Base-by-base conservation (phyloP, 257 asterid genomes). In the Ilex asprella region DNA sequence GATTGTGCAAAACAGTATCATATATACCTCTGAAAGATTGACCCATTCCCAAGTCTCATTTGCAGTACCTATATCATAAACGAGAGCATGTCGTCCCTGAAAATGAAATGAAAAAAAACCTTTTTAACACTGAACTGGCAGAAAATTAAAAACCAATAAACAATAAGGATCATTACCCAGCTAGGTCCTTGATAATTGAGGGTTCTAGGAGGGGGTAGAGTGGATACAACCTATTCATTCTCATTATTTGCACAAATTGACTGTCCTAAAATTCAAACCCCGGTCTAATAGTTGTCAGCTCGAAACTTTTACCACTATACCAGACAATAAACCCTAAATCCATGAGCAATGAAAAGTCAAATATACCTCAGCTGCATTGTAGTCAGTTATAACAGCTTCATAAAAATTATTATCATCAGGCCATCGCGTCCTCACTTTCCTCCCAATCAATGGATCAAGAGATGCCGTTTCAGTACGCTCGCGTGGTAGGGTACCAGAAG, bases 371-470 rank as follows among this genome's bases (percentile, higher is more conserved):
- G 52, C 66, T 31, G 83, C 77, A 75, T 89, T 72, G 61, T 83
- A 89, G 71, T 83, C 83, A 35, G 88, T 80, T 52, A 92, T 89
- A 58, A 86, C 75, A 69, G 99, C 99, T 70, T 86, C 99, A 77
- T 92, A 92, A 57, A 89, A 92, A 67, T 70, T 89, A 71, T 92
- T 92, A 79, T 92, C 97, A 64, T 89, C 99, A 61, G 99, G 99
- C 99, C 97, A 92, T 71, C 91, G 75, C n/a, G 95, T 92, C 76
- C 86, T 80, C 65, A 92, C 91, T 83, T 67, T 92, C 81, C 86
- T 82, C 64, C 99, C 99, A 44, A 92, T 67, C 80, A 89, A 72
- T 5, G 87, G 66, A 70, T 83, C 81, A 62, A 65, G 66, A 56
- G 86, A 57, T 63, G 74, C 84, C 60, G 86, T 85, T 67, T 86